phyloP scores from a whole-genome alignment of 1,139 yeast genomes.

The Protomyces lactucae-debilis region DNA sequence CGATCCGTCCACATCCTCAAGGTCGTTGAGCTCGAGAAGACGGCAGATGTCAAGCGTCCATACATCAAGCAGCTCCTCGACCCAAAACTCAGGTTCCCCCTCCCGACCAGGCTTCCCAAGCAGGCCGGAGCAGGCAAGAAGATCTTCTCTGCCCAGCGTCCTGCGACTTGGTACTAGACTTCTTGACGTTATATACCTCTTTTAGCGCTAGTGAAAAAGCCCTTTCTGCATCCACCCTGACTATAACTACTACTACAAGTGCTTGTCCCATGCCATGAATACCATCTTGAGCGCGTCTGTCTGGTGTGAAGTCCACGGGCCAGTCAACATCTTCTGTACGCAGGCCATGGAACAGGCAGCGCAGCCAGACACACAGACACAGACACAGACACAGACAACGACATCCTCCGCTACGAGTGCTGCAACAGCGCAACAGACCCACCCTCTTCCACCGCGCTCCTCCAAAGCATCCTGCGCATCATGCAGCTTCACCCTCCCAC shows the following conservation, averaged over 20 bases:
- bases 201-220: no score
- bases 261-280: background rate
- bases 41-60: constrained; percentile 98
- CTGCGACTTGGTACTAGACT: constrained; percentile 88
- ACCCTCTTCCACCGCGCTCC: constrained; percentile 32
- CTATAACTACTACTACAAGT: background rate
- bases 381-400: constrained; percentile 36
- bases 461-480: constrained; percentile 34
- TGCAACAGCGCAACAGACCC: constrained; percentile 35
- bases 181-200: background rate
- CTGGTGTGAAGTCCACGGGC: constrained; percentile 76
- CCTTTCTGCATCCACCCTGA: background rate
- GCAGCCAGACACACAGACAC: constrained; percentile 33
- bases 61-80: constrained; percentile 96
- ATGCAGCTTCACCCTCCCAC: constrained; percentile 35
- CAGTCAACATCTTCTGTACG: constrained; percentile 68
- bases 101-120: constrained; percentile 91
- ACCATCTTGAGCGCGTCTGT: constrained; percentile 25
- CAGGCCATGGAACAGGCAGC: constrained; percentile 42
- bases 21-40: constrained; percentile 98
- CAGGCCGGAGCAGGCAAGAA: constrained; percentile 59
- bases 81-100: constrained; percentile 98
- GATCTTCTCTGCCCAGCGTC: constrained; percentile 87
- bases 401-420: constrained; percentile 33
- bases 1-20: constrained; percentile 88